These are phyloP conservation scores for Tylopilus cervinicoccineus DNA, from an alignment of 768 basidiomycete species.

Conservation along the genomic window DNA sequence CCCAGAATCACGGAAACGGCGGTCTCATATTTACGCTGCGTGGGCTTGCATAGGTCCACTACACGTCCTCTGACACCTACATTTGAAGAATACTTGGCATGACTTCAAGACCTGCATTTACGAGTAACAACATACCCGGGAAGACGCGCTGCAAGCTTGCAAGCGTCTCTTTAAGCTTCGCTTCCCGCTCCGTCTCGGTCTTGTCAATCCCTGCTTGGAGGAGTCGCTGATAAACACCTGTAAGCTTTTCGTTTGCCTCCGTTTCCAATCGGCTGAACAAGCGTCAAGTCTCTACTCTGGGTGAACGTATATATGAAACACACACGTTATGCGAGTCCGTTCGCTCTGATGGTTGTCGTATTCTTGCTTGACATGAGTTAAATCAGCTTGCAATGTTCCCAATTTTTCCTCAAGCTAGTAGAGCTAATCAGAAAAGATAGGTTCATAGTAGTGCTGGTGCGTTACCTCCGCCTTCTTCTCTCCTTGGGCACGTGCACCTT, in stretches of 20 bases:
- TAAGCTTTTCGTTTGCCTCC: slow-evolving; percentile 89
- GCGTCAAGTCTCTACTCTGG: neutral
- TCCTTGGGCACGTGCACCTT: slow-evolving; percentile 48
- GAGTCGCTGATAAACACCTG: slow-evolving; percentile 76
- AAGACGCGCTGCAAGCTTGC: slow-evolving; percentile 83
- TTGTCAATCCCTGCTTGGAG: slow-evolving; percentile 88
- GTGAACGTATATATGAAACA: neutral
- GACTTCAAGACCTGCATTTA: neutral
- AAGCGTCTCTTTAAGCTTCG: slow-evolving; percentile 80
- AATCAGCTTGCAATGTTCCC: slow-evolving; percentile 50
- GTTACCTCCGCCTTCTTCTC: slow-evolving; percentile 57
- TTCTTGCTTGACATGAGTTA: slow-evolving; percentile 68
- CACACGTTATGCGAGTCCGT: slow-evolving; percentile 69
- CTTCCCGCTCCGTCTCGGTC: slow-evolving; percentile 82
- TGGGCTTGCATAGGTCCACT: slow-evolving; percentile 92
- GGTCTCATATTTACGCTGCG: slow-evolving; percentile 85
- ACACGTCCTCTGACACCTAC: slow-evolving; percentile 89
- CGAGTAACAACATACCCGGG: slow-evolving; percentile 51
- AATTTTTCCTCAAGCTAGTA: slow-evolving; percentile 57
- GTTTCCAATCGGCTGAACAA: slow-evolving; percentile 74
- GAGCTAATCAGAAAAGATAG: neutral
- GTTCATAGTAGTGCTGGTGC: too few species aligned
- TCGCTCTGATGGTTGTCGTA: slow-evolving; percentile 85
- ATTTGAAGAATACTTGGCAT: neutral
- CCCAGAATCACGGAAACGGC: slow-evolving; percentile 92